phyloP scores from a whole-genome alignment of 2,329 filamentous ascomycete genomes.

The Cercospora zeae-maydis region DNA sequence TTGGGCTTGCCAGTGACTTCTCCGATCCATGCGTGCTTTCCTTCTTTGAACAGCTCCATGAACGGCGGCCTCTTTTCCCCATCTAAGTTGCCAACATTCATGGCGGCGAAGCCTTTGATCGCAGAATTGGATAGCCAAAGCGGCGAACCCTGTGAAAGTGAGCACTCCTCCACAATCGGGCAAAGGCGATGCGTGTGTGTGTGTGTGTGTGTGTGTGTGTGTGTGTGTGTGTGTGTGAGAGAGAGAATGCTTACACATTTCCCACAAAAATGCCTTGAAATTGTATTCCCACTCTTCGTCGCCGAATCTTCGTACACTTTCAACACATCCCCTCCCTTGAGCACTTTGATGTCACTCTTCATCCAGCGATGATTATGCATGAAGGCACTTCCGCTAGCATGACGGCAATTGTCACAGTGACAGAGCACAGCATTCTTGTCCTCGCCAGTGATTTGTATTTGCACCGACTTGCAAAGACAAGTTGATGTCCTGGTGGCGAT shows the following conservation, averaged over 20 bases:
- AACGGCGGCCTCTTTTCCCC: constrained; percentile 19
- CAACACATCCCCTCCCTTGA: constrained; percentile 27
- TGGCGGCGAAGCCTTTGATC: constrained; percentile 21
- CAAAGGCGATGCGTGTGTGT: no score
- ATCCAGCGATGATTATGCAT: constrained; percentile 33
- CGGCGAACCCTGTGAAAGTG: constrained; percentile 20
- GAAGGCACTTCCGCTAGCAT: constrained; percentile 28
- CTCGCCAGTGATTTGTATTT: constrained; percentile 27
- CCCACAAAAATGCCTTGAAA: constrained; percentile 30
- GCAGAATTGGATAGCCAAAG: constrained; percentile 25
- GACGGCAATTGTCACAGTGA: constrained; percentile 32
- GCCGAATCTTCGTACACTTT: constrained; percentile 26
- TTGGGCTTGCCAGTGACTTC: constrained; percentile 22
- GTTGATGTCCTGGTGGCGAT: constrained; percentile 15
- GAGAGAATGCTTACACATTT: constrained; percentile 28
- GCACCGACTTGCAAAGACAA: constrained; percentile 32
- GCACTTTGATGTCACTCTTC: constrained; percentile 26
- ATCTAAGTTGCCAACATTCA: constrained; percentile 21
- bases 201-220: no score
- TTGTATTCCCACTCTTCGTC: constrained; percentile 29
- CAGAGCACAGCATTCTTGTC: constrained; percentile 34
- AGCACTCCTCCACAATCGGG: not conserved
- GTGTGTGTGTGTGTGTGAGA: no score
- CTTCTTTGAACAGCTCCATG: constrained; percentile 21
- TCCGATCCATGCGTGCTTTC: constrained; percentile 17